phyloP scores from a whole-genome alignment of 1,284 basidiomycete species.

The Leccinum solheimii region DNA sequence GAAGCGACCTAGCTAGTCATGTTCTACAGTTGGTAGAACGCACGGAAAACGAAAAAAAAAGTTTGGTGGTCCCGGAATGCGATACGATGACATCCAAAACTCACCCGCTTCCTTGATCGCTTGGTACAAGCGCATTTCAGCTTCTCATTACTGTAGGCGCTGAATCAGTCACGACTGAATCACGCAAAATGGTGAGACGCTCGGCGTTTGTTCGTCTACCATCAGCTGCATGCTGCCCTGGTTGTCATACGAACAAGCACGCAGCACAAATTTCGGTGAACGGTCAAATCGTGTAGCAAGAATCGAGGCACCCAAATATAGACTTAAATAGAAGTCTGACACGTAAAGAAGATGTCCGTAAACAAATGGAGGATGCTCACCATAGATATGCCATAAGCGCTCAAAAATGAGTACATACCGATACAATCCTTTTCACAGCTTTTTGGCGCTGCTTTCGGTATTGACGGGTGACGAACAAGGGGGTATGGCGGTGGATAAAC shows the following conservation, averaged over 20 bases:
- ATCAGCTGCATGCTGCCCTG: not conserved
- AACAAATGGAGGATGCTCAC: not conserved
- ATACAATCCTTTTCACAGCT: not conserved
- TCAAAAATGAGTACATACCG: not conserved
- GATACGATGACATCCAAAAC: not conserved
- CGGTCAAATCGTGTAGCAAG: not conserved
- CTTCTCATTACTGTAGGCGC: not conserved
- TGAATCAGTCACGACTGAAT: not conserved
- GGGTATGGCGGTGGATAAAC: not conserved
- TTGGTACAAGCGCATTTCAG: not conserved
- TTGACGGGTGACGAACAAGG: not conserved
- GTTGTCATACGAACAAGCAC: not conserved
- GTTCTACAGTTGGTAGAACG: not conserved
- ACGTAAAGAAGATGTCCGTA: not conserved
- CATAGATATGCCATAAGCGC: not conserved
- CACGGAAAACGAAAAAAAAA: not conserved
- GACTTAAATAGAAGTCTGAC: constrained; percentile 1
- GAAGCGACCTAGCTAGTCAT: not conserved
- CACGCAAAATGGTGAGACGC: not conserved
- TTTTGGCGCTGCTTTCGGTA: not conserved
- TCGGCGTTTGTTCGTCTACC: not conserved
- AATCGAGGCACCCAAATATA: not conserved
- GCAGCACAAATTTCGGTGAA: not conserved
- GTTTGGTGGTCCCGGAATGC: not conserved
- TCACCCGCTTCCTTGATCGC: not conserved